Evolutionary conservation across 805 yeast species (phyloP), one percentile per base, ranked within the genome.

Genomic region (Cyberlindnera maritima): DNA sequence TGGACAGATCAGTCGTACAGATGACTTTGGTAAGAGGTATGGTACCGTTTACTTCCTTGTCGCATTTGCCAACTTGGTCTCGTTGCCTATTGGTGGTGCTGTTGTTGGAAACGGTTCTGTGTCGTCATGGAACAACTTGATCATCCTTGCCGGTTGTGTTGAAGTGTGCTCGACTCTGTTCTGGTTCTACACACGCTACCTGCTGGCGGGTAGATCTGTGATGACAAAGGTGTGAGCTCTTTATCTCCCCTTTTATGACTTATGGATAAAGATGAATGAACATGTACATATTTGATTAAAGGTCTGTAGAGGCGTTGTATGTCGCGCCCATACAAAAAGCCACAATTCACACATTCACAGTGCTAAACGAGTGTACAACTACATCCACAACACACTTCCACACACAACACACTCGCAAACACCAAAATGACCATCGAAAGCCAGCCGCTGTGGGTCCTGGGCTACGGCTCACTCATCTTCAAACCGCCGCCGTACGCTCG

Each of bases 391-490:
- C 13, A 28, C 31, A 11, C n/a, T 14, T 11, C 31, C n/a, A 28
- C 31, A 28, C 4, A 4, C 11, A 4, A 11, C 13, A 14, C 31
- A 7, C 4, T 7, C 13, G 13, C 31, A 28, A 11, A 7, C 13
- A 28, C n/a, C 5, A 28, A 19, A 19, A 55, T 55, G 55, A 54
- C 55, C 2, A 9, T 43, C 12, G 54, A 42, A n/a, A n/a, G n/a
- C 3, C 46, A 49, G 26, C 81, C 81, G 0, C 63, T 82, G 48
- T 91, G 96, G 96, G 75, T 90, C 13, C 81, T 90, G 11, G 97
- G 97, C 2, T 90, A 90, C 60, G 97, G 97, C 1, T 87, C 96
- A 0, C 70, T 90, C 43, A 81, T 90, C 21, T 90, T 85, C 74
- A 90, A 89, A 59, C 97, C 96, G 0, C 97, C 97, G 0, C 91